Conservation (phyloP, 2,329 filamentous ascomycete species). For the Sordariomycetes sp. region DNA sequence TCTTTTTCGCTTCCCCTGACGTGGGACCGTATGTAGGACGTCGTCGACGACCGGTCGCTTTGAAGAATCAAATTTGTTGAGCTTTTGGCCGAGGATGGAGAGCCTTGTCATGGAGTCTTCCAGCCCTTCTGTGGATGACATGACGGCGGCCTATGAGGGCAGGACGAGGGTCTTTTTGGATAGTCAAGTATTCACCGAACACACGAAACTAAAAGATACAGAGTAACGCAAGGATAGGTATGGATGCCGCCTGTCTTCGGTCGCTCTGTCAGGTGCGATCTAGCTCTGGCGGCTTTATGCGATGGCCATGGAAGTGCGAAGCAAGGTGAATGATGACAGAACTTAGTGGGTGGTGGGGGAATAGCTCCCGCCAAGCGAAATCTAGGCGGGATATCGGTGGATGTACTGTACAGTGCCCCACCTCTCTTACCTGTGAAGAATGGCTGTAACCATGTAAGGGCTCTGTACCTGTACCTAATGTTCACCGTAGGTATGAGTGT, state of each 20-base stretch:
- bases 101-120: background rate
- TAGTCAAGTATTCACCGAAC: no score
- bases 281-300: no score
- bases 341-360: no score
- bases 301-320: no score
- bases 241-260: no score
- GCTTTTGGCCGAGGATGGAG: background rate
- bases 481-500: background rate
- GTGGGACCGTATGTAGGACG: constrained; percentile 34
- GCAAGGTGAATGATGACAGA: no score
- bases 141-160: background rate
- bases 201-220: no score
- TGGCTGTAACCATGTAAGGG: background rate
- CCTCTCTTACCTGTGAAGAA: background rate
- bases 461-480: background rate
- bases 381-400: no score
- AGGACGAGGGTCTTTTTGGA: no score
- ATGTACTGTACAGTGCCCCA: background rate
- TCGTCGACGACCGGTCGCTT: constrained; percentile 34
- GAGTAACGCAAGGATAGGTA: no score
- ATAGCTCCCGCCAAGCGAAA: no score
- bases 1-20: constrained; percentile 11
- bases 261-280: no score
- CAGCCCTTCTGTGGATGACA: background rate
- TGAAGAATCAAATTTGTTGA: background rate